phyloP scores from a whole-genome alignment of 306 rosid species.

The Inga leiocalycina region DNA sequence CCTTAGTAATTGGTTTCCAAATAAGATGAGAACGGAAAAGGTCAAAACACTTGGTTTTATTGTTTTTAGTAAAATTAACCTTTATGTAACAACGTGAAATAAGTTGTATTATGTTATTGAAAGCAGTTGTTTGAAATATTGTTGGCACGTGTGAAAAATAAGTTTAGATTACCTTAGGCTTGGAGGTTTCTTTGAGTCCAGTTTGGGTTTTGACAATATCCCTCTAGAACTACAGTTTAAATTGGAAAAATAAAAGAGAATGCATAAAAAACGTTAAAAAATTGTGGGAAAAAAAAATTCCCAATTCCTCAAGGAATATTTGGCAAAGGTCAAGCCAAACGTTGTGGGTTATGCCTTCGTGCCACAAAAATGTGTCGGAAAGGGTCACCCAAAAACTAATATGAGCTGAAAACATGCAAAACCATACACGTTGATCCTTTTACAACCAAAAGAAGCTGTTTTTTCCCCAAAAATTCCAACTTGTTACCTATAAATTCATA shows the following conservation, averaged over 20 bases:
- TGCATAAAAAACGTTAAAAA: background rate
- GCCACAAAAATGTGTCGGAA: background rate
- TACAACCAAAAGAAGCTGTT: constrained; percentile 21
- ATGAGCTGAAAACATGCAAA: constrained; percentile 34
- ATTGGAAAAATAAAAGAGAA: background rate
- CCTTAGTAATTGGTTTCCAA: background rate
- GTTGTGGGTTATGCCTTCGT: background rate
- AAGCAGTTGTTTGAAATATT: too few species aligned
- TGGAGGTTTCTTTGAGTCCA: background rate
- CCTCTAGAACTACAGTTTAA: background rate
- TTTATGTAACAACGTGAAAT: background rate
- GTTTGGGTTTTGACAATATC: background rate
- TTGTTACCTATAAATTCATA: constrained; percentile 8
- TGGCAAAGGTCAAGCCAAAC: background rate
- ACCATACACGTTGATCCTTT: constrained; percentile 26
- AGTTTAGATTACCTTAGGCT: background rate
- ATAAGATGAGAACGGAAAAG: background rate
- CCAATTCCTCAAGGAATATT: background rate
- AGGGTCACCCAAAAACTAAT: background rate
- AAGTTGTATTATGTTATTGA: background rate
- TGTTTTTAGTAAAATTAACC: background rate
- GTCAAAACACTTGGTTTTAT: background rate
- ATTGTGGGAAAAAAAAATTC: background rate
- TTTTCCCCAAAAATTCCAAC: background rate
- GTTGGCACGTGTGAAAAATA: background rate